Conservation (phyloP, 1,284 basidiomycete genomes). For the Puccinia triticina region DNA sequence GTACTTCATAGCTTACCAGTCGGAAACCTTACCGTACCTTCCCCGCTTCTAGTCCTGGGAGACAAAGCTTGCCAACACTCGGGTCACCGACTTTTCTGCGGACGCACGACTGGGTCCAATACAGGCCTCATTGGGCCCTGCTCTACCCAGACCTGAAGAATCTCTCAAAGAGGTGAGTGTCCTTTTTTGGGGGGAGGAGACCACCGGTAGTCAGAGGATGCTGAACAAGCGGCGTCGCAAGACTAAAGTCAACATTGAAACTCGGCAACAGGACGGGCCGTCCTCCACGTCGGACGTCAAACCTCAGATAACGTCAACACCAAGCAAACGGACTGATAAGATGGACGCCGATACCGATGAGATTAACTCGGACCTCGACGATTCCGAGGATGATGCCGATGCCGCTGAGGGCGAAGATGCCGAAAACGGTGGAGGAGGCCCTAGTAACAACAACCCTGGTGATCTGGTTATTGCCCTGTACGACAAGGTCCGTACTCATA, state of each 20-base stretch:
- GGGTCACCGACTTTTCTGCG: constrained; percentile 43
- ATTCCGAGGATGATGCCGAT: constrained; percentile 69
- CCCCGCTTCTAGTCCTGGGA: constrained; percentile 46
- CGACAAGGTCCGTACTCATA: constrained; percentile 76
- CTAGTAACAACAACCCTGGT: constrained; percentile 65
- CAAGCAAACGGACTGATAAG: constrained; percentile 54
- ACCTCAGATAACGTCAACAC: constrained; percentile 9
- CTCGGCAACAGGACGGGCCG: not conserved
- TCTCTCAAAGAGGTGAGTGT: constrained; percentile 20
- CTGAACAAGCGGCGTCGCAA: too few species aligned
- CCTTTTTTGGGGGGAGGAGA: not conserved
- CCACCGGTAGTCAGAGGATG: too few species aligned
- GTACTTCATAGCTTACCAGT: not conserved
- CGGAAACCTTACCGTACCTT: not conserved
- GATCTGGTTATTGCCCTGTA: constrained; percentile 99
- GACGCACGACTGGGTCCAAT: constrained; percentile 48
- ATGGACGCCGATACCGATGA: constrained; percentile 69
- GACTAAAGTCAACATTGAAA: not conserved
- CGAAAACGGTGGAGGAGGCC: constrained; percentile 63
- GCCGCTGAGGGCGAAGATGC: constrained; percentile 75
- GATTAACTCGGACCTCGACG: constrained; percentile 94
- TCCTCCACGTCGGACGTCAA: constrained; percentile 48
- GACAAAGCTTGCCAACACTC: constrained; percentile 45
- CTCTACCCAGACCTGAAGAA: constrained; percentile 44
- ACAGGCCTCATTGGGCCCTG: constrained; percentile 43